These are phyloP conservation scores for Teunomyces stri DNA, from an alignment of 805 yeast genomes.

Conservation along the genomic window DNA sequence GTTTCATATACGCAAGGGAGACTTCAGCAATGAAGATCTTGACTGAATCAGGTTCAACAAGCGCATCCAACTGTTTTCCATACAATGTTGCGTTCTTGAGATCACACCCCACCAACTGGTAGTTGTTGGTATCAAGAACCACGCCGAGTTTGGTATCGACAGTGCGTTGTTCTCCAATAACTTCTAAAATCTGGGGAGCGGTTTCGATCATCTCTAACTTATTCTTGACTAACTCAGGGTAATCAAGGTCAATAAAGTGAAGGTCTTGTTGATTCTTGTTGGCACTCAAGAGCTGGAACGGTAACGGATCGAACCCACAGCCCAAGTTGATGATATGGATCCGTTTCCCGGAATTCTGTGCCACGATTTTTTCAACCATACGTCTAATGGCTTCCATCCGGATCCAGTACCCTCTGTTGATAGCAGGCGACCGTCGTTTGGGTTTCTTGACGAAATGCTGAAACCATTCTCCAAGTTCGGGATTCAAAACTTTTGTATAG, in stretches of 20 bases:
- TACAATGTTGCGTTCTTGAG: constrained; percentile 48
- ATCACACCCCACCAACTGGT: constrained; percentile 66
- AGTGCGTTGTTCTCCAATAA: constrained; percentile 37
- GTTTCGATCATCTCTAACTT: constrained; percentile 53
- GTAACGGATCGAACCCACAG: constrained; percentile 62
- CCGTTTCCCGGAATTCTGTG: constrained; percentile 16
- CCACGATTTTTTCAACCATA: constrained; percentile 47
- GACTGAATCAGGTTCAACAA: constrained; percentile 30
- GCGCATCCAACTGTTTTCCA: constrained; percentile 20
- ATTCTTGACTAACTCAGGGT: constrained; percentile 60
- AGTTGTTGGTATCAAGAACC: constrained; percentile 36
- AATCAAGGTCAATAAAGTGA: constrained; percentile 69
- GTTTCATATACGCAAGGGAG: constrained; percentile 76
- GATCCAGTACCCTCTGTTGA: constrained; percentile 81
- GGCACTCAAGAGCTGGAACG: constrained; percentile 38
- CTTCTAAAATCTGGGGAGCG: constrained; percentile 44
- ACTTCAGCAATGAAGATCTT: constrained; percentile 78
- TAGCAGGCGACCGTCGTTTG: constrained; percentile 72
- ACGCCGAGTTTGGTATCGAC: constrained; percentile 15
- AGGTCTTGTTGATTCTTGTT: constrained; percentile 23
- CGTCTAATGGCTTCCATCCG: constrained; percentile 68
- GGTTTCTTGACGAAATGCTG: constrained; percentile 63
- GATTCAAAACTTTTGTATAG: constrained; percentile 38
- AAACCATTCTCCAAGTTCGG: constrained; percentile 50
- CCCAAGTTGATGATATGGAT: constrained; percentile 65